Evolutionary conservation across 345 rosid species (phyloP), one percentile per base, ranked within the genome.

Genomic region (Salix dunnii): DNA sequence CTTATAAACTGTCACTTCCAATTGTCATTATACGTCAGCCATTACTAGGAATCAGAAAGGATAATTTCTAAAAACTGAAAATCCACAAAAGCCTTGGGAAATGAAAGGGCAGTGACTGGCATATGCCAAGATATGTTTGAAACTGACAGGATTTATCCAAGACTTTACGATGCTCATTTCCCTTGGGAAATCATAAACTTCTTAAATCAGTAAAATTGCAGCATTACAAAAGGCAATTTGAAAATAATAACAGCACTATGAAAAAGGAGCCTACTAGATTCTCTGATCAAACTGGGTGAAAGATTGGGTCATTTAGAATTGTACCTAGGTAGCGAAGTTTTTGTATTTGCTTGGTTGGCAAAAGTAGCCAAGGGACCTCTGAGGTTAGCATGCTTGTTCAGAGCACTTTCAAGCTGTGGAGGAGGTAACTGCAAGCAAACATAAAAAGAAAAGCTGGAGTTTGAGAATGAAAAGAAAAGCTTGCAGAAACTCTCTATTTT

Each of bases 251-350:
- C 36, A 72, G 18, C 35, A 70, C 25, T 10, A 46, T 4, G 18
- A 46, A 46, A 46, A 46, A 46, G 49, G 49, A 46, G 51, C 18
- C 18, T 3, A 4, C 51, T 46, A 46, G 51, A 13, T 46, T 46
- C 51, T 46, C 51, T 46, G 55, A 28, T 18, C 27, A 36, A 46
- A 69, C 42, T 46, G 17, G 5, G 48, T 20, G 46, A 21, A 23
- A 51, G 71, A 70, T 25, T 63, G 70, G 40, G 75, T 70, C 53
- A 67, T 36, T 23, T 5, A 65, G 53, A 71, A 58, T 13, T 48
- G 51, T 90, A 96, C 98, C 94, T 90, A 62, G 94, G 90, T 69
- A 92, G 75, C 51, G 98, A 91, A 85, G 86, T 80, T 84, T 80
- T 87, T 66, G 81, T 68, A 70, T 81, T 90, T 79, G 93, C 89